A percentile compares a stretch with the other conserved stretches of the same genome.
Evolutionary conservation across 1,139 yeast species (phyloP).

Genomic region (Candida sanyaensis): DNA sequence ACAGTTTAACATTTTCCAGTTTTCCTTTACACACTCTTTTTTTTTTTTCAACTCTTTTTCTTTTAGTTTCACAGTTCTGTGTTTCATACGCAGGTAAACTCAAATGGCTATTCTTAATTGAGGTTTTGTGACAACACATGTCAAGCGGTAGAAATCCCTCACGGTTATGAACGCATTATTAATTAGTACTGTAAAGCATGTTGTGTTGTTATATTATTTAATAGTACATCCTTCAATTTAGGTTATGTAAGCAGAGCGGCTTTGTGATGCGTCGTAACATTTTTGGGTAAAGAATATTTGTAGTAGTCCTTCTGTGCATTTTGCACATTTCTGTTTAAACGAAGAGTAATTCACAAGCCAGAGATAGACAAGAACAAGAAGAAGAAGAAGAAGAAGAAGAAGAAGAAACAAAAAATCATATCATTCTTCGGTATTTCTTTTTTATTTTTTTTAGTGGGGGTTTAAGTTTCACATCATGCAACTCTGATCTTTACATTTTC

Average conservation of each 20-base stretch:
- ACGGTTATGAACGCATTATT: not conserved
- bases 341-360: no score
- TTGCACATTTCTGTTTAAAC: no score
- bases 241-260: no score
- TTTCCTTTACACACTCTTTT: not conserved
- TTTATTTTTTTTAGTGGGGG: not conserved
- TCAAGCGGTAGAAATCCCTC: constrained; percentile 1
- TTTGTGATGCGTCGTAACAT: no score
- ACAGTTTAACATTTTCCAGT: constrained; percentile 1
- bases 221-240: no score
- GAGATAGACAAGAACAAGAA: no score
- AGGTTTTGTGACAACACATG: not conserved
- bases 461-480: constrained; percentile 5
- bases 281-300: no score
- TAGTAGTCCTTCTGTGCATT: constrained; percentile 1
- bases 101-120: no score
- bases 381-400: not conserved
- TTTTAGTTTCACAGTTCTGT: no score
- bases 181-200: not conserved
- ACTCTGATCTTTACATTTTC: constrained; percentile 4
- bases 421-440: not conserved
- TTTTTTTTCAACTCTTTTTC: not conserved
- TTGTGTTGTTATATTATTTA: not conserved
- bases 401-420: not conserved
- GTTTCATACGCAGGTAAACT: no score